These are phyloP conservation scores for Lentinus tigrinus DNA, from an alignment of 768 basidiomycete genomes.

Conservation along the genomic window DNA sequence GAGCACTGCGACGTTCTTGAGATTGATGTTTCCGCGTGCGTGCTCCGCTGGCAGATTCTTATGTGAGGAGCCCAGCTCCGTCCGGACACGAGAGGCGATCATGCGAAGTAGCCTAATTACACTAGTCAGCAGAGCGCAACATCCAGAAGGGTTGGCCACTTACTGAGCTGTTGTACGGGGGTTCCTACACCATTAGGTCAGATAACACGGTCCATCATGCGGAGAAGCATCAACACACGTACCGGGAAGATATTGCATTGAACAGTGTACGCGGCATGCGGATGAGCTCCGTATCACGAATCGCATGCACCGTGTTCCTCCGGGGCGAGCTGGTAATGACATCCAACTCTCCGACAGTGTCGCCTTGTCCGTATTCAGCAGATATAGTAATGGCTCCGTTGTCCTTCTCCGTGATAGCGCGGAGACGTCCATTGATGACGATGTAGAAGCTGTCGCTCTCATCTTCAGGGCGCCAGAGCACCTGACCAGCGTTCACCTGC, in stretches of 20 bases:
- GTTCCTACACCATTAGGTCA: slow-evolving; percentile 46
- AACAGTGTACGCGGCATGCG: slow-evolving; percentile 97
- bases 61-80: slow-evolving; percentile 69
- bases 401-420: slow-evolving; percentile 82
- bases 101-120: slow-evolving; percentile 65
- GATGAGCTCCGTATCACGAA: slow-evolving; percentile 95
- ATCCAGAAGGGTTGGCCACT: neutral
- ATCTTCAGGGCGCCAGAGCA: slow-evolving; percentile 90
- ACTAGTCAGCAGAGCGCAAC: neutral
- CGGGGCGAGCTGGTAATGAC: slow-evolving; percentile 91
- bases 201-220: neutral
- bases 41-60: slow-evolving; percentile 57
- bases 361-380: slow-evolving; percentile 95
- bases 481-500: slow-evolving; percentile 94
- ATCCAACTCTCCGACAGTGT: slow-evolving; percentile 95
- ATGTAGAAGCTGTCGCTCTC: slow-evolving; percentile 96
- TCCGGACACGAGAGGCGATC: slow-evolving; percentile 90
- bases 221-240: slow-evolving; percentile 17
- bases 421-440: slow-evolving; percentile 93
- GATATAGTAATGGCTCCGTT: slow-evolving; percentile 76
- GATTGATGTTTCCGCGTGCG: slow-evolving; percentile 78
- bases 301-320: slow-evolving; percentile 91
- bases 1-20: slow-evolving; percentile 92
- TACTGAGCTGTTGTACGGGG: slow-evolving; percentile 85
- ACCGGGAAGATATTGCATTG: slow-evolving; percentile 93